Base-by-base conservation (phyloP, 2,329 filamentous ascomycete genomes). In the Fusarium nodosum region DNA sequence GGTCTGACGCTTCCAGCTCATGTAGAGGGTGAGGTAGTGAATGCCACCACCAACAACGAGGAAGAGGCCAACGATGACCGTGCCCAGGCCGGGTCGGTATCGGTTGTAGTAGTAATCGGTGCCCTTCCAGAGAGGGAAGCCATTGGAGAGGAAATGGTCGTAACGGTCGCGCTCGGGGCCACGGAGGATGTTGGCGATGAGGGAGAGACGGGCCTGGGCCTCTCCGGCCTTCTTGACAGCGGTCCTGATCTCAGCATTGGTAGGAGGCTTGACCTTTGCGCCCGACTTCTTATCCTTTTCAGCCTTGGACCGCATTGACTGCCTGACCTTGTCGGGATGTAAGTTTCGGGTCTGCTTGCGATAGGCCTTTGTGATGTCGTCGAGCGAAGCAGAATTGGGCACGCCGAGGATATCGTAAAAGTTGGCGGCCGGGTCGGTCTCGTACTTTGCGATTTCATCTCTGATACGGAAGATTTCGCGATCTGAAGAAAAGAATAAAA, bases 41-140 rank as follows among this genome's bases (percentile, higher is more conserved):
- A 92, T 90, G 31, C 85, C 92, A 68, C 96, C 96, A 60, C 94
- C 95, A 53, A 92, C 88, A 54, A 93, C 88, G 67, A 97, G 79
- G 80, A 98, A 93, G 41, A 97, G 82, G 48, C 95, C 94, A 28
- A 91, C 65, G 53, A 98, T 80, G 46, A 97, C 96, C 16, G 92
- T 92, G 62, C 93, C 93, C 45, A 98, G 84, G 11, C 96, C 96
- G 3, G 96, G 96, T 22, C 96, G 89, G 86, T 95, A 97, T 60
- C 96, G 90, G 75, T 90, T 90, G 84, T 99, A 99, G 86, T 98
- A 99, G 87, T 99, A 99, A 67, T 96, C 95, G 45, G 95, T 97
- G 61, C 96, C 96, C 83, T 95, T 94, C 96, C 96, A 99, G 58
- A 88, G 89, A 33, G 96, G 96, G 83, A 99, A 99, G 66, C 96